Base-by-base conservation (phyloP, 257 asterid genomes). In the Rhazya stricta region DNA sequence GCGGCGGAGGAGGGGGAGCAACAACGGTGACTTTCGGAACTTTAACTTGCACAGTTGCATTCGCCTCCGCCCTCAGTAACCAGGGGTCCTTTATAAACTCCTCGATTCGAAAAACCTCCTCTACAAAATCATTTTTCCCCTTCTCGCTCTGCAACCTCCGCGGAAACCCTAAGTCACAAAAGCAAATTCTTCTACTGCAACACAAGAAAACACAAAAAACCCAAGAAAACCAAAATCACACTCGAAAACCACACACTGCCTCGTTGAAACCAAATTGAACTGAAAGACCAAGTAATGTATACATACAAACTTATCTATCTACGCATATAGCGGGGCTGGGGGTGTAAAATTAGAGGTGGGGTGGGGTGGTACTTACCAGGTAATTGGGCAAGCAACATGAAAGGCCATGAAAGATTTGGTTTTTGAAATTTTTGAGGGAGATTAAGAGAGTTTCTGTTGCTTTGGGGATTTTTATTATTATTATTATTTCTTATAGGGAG, bases 381-480 rank as follows among this genome's bases (percentile, higher is more conserved):
- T 95, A 89, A 95, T 95, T 88, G 99, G 99, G 84, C 99, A 95
- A 84, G 98, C 94, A 80, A 91, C 96, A 77, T 95, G 99, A 88
- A 95, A 95, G 89, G 99, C 99, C 99, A 91, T 92, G 78, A 79
- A 76, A 67, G 82, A 79, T 75, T 78, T 34, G 74, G 74, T 69
- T 77, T 79, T 80, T 70, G 69, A 71, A 77, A 82, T 29, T 78
- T 81, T 77, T 75, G 76, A 71, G 76, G 69, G 83, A 71, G 76
- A 80, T 77, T 78, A 65, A 67, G 68, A 74, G 77, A 76, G 73
- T 75, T 77, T 69, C 62, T 53, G 75, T 56, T 30, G 61, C 37
- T 76, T 56, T 76, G 62, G 34, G 39, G 42, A 45, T 69, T 77
- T 75, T 34, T n/a, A 68, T 81, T 58, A 72, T 58, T 77, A 73